Base-by-base conservation (phyloP, 139 green algal genomes). In the Klebsormidium nitens region DNA sequence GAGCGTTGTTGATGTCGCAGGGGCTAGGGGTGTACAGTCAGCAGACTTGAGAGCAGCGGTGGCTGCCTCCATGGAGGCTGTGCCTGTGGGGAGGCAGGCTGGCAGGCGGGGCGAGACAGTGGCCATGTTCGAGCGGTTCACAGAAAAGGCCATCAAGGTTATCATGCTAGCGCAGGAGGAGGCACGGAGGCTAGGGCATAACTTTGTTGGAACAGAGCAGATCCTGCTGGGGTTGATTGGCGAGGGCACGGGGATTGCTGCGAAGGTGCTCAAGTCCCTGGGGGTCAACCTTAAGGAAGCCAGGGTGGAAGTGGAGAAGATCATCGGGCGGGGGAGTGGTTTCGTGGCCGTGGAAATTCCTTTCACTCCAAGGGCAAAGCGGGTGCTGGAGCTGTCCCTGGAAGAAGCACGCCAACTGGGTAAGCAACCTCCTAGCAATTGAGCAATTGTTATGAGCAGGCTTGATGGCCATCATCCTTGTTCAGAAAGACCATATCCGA, bases 121-220 rank as follows among this genome's bases (percentile, higher is more conserved):
- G 11, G 72, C 79, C 37, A 97, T 97, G 92, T 97, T 97, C 60
- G 91, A 98, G 84, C 84, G 93, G 36, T 98, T 98, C 81, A 98
- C 93, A 0, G 93, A 98, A 17, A 52, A 70, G 78, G 89, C 90
- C 39, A 95, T 95, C 81, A 86, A 86, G 73, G 80, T 85, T 23
- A 92, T 98, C 35, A 98, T 99, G 94, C 87, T 98, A 0, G 93
- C 94, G 1, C 95, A 99, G 76, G 95, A 99, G 84, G 95, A 99
- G 85, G 90, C 91, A 0, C 82, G 94, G 36, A 68, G 92, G 1
- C 60, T 84, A n/a, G 88, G 94, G 64, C 95, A 99, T 86, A 99
- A 98, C 82, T 99, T 98, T 76, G 95, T 99, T 60, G 95, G 95
- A 55, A 99, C 95, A 14, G 95, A 99, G 86, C 95, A 97, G 52